Conservation (phyloP, 2,329 filamentous ascomycete species). For the Aaosphaeria pasadenensis region DNA sequence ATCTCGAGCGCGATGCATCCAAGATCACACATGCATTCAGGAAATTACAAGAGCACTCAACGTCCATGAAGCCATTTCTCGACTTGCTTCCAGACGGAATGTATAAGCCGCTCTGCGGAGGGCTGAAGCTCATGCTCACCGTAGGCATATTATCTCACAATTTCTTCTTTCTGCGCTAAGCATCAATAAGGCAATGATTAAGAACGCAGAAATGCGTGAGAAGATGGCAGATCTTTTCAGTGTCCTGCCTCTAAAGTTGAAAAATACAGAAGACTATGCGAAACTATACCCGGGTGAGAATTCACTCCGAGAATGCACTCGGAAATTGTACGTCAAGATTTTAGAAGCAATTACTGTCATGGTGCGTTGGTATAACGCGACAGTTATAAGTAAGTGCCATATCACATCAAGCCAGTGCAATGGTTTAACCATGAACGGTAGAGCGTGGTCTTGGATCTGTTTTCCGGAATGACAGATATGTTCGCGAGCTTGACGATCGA, state of each 20-base stretch:
- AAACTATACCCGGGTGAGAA: neutral
- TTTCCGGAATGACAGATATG: neutral
- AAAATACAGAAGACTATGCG: slow-evolving; percentile 3
- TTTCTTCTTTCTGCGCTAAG: neutral
- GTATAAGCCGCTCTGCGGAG: slow-evolving; percentile 4
- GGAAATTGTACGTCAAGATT: slow-evolving; percentile 2
- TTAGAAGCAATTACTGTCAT: slow-evolving; percentile 1
- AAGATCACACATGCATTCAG: slow-evolving; percentile 1
- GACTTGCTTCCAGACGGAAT: slow-evolving; percentile 2
- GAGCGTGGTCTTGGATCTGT: neutral
- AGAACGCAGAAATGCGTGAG: slow-evolving; percentile 1
- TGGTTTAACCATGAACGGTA: too few species aligned
- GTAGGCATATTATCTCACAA: neutral
- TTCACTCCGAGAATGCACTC: neutral
- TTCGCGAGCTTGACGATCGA: neutral
- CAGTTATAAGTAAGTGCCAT: neutral
- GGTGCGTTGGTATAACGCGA: slow-evolving; percentile 1
- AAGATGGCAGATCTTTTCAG: slow-evolving; percentile 4
- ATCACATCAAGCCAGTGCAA: neutral
- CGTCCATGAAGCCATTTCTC: slow-evolving; percentile 3
- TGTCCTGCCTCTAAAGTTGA: neutral
- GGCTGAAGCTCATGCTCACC: slow-evolving; percentile 2
- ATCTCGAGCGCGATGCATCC: neutral
- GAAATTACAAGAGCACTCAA: slow-evolving; percentile 2
- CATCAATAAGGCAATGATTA: slow-evolving; percentile 2